Evolutionary conservation across 1,284 basidiomycete genomes (phyloP).

Genomic region (Ganoderma lingzhi): DNA sequence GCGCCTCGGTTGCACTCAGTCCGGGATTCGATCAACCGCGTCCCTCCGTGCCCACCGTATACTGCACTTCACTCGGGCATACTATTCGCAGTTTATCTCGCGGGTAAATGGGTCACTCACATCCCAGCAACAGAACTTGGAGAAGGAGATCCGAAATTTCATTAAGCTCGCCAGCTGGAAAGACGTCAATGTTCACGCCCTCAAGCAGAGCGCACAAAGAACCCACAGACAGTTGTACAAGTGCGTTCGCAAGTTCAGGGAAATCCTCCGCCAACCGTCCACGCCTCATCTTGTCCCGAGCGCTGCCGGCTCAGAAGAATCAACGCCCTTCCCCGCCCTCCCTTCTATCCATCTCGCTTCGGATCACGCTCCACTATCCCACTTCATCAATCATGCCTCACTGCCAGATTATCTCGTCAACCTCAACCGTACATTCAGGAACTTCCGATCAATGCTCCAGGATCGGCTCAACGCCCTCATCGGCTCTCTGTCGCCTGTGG

Average conservation of each 20-base stretch:
- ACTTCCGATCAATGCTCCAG: slow-evolving; percentile 54
- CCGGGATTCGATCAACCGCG: slow-evolving; percentile 39
- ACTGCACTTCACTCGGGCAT: slow-evolving; percentile 71
- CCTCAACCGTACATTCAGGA: slow-evolving; percentile 54
- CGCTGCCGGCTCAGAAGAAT: slow-evolving; percentile 48
- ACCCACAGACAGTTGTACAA: slow-evolving; percentile 95
- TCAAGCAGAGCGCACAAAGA: slow-evolving; percentile 91
- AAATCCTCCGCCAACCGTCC: slow-evolving; percentile 83
- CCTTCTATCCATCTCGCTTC: slow-evolving; percentile 9
- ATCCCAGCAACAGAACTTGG: slow-evolving; percentile 70
- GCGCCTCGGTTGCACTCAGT: slow-evolving; percentile 42
- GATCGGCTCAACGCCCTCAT: slow-evolving; percentile 54
- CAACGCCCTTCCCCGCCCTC: slow-evolving; percentile 4
- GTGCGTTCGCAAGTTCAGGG: slow-evolving; percentile 92
- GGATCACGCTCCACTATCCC: slow-evolving; percentile 21
- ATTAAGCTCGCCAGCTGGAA: slow-evolving; percentile 99
- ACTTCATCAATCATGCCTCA: slow-evolving; percentile 23
- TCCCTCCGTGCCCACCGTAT: slow-evolving; percentile 65
- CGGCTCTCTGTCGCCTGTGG: slow-evolving; percentile 45
- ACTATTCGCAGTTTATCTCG: slow-evolving; percentile 72
- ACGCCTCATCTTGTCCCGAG: slow-evolving; percentile 49
- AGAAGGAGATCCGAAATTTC: slow-evolving; percentile 86
- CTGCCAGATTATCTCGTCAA: slow-evolving; percentile 49
- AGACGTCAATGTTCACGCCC: slow-evolving; percentile 94
- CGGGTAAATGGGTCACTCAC: slow-evolving; percentile 61